phyloP scores from a whole-genome alignment of 495 filamentous ascomycete species.

The Baudoinia panamericana region DNA sequence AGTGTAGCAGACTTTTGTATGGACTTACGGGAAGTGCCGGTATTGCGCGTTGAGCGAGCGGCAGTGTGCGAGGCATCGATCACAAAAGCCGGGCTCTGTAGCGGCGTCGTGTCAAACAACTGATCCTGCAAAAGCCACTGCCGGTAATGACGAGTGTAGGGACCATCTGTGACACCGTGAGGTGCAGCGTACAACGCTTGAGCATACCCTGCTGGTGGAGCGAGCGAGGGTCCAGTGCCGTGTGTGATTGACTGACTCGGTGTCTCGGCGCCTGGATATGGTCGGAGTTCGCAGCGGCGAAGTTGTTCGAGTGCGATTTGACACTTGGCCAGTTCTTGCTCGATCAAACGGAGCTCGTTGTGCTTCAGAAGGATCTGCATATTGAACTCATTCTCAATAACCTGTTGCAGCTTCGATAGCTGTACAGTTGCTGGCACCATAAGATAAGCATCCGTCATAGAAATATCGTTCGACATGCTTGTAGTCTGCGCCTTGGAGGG shows the following conservation, averaged over 20 bases:
- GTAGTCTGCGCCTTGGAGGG: too few relatives aligned
- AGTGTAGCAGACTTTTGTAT: constrained; percentile 6
- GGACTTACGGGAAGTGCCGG: constrained; percentile 19
- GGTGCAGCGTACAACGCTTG: constrained; percentile 59
- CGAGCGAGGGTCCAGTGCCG: constrained; percentile 56
- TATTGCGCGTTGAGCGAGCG: constrained; percentile 65
- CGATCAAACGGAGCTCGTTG: constrained; percentile 81
- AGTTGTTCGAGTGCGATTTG: constrained; percentile 92
- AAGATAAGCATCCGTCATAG: constrained; percentile 2
- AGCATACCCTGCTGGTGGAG: constrained; percentile 42
- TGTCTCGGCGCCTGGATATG: constrained; percentile 57
- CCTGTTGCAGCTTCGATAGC: constrained; percentile 43
- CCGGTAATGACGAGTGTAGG: constrained; percentile 86
- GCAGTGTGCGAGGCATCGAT: background rate
- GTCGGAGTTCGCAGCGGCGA: constrained; percentile 78
- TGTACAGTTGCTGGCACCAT: constrained; percentile 11
- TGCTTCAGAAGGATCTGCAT: constrained; percentile 91
- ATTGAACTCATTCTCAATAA: constrained; percentile 72
- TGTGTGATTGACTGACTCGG: constrained; percentile 51
- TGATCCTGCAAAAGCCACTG: constrained; percentile 87
- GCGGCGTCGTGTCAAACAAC: constrained; percentile 51
- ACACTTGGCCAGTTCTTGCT: constrained; percentile 92
- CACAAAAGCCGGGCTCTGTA: constrained; percentile 2
- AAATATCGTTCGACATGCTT: constrained; percentile 5
- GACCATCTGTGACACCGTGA: constrained; percentile 80